Base-by-base conservation (phyloP, 2,329 filamentous ascomycete species). In the Torrubiellomyces zombiae region DNA sequence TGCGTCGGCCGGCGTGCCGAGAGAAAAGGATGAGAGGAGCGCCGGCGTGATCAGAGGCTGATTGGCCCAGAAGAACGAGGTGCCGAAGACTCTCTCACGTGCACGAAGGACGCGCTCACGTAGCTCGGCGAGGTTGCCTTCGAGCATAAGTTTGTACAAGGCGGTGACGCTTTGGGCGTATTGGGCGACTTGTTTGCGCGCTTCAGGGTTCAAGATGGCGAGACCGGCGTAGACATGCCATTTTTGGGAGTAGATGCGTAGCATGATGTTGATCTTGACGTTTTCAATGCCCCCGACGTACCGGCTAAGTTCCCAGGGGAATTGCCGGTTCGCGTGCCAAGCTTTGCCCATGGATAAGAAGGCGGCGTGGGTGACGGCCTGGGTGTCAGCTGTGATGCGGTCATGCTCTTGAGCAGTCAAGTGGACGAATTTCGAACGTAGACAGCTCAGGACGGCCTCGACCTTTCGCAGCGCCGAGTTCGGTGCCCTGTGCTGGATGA, bases 201-300 rank as follows among this genome's bases (percentile, higher is more conserved):
- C 89, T 30, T 83, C 77, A 0, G 89, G 89, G 48, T 98, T 98
- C 30, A 98, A 67, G 44, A 98, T 98, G 8, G 91, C 89, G 7
- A 98, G 74, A 1, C 89, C 89, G 12, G 89, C 89, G 50, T 98
- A 98, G 29, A 98, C 89, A 57, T 98, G 91, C 91, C 91, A 98
- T 53, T 95, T 98, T 52, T 94, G 92, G 31, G 77, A 75, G 58
- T 95, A 98, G 55, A 98, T 95, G 39, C 89, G 83, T 37, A 98
- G 60, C 38, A 83, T 95, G 38, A 95, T 74, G 56, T 98, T 98
- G 58, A 95, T 93, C 58, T 98, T 98, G 41, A 95, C 86, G 50
- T 98, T 98, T 53, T 98, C 89, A 42, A 98, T 92, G 26, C 89
- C 91, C 30, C 89, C 89, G 4, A 94, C 72, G 51, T 95, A 98